Percentiles rank a stretch among this genome's conserved stretches.
Evolutionary conservation across 495 filamentous ascomycete species (phyloP).

Genomic region (Margaritispora aquatica): DNA sequence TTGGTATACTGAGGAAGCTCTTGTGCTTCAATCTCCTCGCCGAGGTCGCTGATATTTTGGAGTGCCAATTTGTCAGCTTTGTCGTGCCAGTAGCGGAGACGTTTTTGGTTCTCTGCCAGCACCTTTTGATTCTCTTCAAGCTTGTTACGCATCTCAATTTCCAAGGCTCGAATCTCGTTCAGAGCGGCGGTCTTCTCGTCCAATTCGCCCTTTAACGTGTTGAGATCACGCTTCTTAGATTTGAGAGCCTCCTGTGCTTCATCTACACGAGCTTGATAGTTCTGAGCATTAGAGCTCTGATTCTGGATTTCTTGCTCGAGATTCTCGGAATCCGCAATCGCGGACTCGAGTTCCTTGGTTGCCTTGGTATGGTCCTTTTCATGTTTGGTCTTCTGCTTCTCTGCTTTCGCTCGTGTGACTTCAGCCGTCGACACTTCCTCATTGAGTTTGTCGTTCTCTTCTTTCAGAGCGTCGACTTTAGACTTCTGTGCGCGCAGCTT

Average conservation of each 20-base stretch:
- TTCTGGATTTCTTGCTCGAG: conserved; percentile 69
- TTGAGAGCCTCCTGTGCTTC: conserved; percentile 79
- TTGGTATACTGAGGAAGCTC: conserved; percentile 76
- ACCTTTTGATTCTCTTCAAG: conserved; percentile 93
- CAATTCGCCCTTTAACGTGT: conserved; percentile 72
- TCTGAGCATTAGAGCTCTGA: conserved; percentile 68
- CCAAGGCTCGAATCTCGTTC: conserved; percentile 81
- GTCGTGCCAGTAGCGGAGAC: conserved; percentile 77
- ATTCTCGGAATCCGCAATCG: conserved; percentile 63
- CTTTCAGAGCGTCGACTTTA: conserved; percentile 87
- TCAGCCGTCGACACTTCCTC: conserved; percentile 82
- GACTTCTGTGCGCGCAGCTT: conserved; percentile 84
- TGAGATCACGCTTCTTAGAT: conserved; percentile 73
- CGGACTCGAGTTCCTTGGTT: conserved; percentile 66
- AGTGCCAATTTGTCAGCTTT: conserved; percentile 75
- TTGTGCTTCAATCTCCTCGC: conserved; percentile 35
- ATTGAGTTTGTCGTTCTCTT: conserved; percentile 72
- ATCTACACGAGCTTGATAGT: conserved; percentile 66
- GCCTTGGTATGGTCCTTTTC: conserved; percentile 72
- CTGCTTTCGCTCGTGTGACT: conserved; percentile 78
- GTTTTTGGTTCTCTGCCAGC: conserved; percentile 79
- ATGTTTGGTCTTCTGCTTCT: conserved; percentile 85
- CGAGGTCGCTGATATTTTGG: conserved; percentile 70
- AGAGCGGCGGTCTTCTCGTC: conserved; percentile 82
- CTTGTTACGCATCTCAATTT: conserved; percentile 98